Evolutionary conservation across 495 filamentous ascomycete genomes (phyloP), one percentile per base, ranked within the genome.

Genomic region (Podospora sp.): DNA sequence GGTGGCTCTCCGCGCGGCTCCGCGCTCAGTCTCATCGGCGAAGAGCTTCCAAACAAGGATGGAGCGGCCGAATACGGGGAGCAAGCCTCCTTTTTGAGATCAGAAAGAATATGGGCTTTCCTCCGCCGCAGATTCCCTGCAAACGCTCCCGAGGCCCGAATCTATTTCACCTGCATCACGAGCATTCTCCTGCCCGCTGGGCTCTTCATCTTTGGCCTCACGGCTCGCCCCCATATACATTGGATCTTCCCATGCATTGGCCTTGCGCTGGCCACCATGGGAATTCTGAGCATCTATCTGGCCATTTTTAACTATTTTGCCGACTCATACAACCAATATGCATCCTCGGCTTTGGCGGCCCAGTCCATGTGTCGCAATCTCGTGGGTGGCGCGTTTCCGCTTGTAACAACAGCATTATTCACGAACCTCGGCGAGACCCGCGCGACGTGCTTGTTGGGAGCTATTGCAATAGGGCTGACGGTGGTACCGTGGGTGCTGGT

Each of bases 291-390:
- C 51, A 87, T 97, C 53, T 97, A 97, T 73, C 82, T 98, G 7
- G 91, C 94, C 0, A 90, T 92, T 0, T 97, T 97, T 80, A 98
- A 97, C 71, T 97, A 97, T 69, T 84, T 97, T 16, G 93, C 93
- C n/a, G 94, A 97, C 76, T 90, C 86, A 1, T 98, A 97, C 75
- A 90, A 92, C 73, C 82, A 85, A 0, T 96, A 92, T 71, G 92
- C 94, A 1, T 92, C 88, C 62, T 95, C 91, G 9, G 94, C 94
- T 2, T 81, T 97, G 55, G 94, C 94, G 1, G 93, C 93, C 12
- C 94, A 97, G 78, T 89, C 86, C 6, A 94, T 92, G 71, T 87
- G 88, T 69, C 85, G 94, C 2, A 98, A 98, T 75, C 82, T 97
- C 33, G 81, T 97, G 0, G 93, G 89, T 40, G 94, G 92, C 3